Base-by-base conservation (phyloP, 352 stramenopile genomes). In the Pythium folliculosum region DNA sequence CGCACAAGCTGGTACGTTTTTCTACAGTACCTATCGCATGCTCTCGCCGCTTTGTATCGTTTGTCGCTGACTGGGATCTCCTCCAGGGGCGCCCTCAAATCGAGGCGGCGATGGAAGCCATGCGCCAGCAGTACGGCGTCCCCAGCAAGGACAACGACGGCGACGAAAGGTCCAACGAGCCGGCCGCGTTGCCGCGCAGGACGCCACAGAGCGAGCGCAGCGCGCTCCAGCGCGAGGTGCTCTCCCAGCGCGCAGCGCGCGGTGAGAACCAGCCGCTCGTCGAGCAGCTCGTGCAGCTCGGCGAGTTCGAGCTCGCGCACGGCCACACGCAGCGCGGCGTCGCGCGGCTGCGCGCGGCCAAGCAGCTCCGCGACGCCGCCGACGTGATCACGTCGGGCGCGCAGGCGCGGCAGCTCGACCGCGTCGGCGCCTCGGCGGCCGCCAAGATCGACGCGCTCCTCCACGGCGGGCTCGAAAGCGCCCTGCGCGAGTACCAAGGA, bases 371-470 rank as follows among this genome's bases (percentile, higher is more conserved):
- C 2, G 69, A 89, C 37, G 63, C 60, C 14, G 47, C 59, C 13
- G 67, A 80, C 19, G 73, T 82, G 27, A 81, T 90, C 61, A 88
- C 63, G 16, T 89, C 84, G 0, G 81, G 82, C 0, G 81, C 81
- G 19, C 80, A 91, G 69, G 82, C 82, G 0, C 69, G 72, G 21
- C 62, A 80, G 52, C 59, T 92, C 8, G 72, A 89, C 10, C 67
- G 77, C 19, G 71, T 92, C 5, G 84, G 84, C 0, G 22, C 63
- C 8, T 84, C 73, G 0, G 69, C 76, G 0, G 84, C 84, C 19
- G 75, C 74, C 30, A 92, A 91, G 67, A 61, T 91, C 25, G 81
- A 92, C 43, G 67, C 73, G 25, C 75, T 92, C 25, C 61, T 92
- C 47, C 75, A 78, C 30, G 75, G 76, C 58, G 84, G 84, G 21